phyloP scores from a whole-genome alignment of 1,139 yeast genomes.

The Nakaseomyces nivariensis region DNA sequence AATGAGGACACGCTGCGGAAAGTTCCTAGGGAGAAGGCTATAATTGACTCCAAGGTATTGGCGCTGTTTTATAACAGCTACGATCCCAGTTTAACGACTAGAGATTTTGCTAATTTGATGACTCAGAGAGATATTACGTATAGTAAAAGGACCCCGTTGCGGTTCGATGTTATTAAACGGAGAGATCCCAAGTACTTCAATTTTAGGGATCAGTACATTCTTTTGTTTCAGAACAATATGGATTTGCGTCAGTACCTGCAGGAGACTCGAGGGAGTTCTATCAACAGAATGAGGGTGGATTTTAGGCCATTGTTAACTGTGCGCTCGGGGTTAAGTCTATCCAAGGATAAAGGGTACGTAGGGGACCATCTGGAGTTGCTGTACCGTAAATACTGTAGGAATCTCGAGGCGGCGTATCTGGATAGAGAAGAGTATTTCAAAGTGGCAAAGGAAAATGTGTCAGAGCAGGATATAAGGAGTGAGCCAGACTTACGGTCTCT shows the following conservation, averaged over 20 bases:
- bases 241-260: conserved; percentile 11
- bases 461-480: neutral
- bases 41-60: neutral
- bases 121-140: neutral
- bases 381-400: conserved; percentile 1
- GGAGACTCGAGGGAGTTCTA: conserved; percentile 10
- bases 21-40: neutral
- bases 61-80: conserved; percentile 4
- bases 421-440: conserved; percentile 4
- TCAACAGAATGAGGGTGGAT: conserved; percentile 15
- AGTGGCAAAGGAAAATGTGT: conserved; percentile 4
- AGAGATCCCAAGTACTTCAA: conserved; percentile 26
- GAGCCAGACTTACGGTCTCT: conserved; percentile 2
- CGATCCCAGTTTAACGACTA: conserved; percentile 1
- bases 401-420: neutral
- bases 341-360: neutral
- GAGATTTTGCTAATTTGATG: conserved; percentile 3
- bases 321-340: neutral
- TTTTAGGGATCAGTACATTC: conserved; percentile 22
- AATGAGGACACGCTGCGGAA: neutral
- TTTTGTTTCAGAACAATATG: conserved; percentile 16
- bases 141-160: neutral
- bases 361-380: neutral
- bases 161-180: conserved; percentile 15
- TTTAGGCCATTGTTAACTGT: conserved; percentile 8